Evolutionary conservation across 202 grass and related monocot genomes (phyloP), one percentile per base, ranked within the genome.

Genomic region (Eragrostis tef): DNA sequence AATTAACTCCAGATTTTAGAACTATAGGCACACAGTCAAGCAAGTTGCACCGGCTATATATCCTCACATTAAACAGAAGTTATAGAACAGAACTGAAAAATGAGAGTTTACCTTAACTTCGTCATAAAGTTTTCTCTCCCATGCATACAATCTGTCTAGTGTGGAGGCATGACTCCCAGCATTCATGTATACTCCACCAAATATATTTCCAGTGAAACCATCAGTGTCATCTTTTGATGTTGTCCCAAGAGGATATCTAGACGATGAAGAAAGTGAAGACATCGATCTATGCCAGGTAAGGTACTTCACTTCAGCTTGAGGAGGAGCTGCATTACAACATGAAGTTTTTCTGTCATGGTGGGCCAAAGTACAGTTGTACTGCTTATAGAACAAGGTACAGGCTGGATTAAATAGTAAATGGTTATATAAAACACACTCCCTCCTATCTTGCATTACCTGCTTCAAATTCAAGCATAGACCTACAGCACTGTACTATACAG

Each of bases 121-220:
- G 70, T 99, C 96, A 85, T 87, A 99, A 75, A 99, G 93, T 81
- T 99, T 99, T 79, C 96, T 93, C 80, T 99, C 96, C 96, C 96
- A 99, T 68, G 96, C 96, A 87, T 93, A 95, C 65, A 99, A 74
- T 73, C 96, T 88, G 77, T 99, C 96, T 48, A 99, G 75, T 61
- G 96, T 93, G 63, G 90, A 95, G 7, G 96, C 93, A 27, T 99
- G 96, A 89, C 96, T 99, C 68, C 96, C 93, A 49, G 93, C 87
- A 89, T 93, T 99, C 96, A 99, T 99, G 73, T 89, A 99, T 74
- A 91, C 76, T 13, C 87, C 86, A 73, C 85, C 63, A 25, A 88
- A 87, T 67, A 87, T 74, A 89, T 89, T 90, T 81, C 88, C 89
- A 79, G 71, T 91, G 77, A 90, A 39, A 82, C 82, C 87, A 44